Evolutionary conservation across 129 eudicot species (phyloP).

Genomic region (Lactuca saligna): DNA sequence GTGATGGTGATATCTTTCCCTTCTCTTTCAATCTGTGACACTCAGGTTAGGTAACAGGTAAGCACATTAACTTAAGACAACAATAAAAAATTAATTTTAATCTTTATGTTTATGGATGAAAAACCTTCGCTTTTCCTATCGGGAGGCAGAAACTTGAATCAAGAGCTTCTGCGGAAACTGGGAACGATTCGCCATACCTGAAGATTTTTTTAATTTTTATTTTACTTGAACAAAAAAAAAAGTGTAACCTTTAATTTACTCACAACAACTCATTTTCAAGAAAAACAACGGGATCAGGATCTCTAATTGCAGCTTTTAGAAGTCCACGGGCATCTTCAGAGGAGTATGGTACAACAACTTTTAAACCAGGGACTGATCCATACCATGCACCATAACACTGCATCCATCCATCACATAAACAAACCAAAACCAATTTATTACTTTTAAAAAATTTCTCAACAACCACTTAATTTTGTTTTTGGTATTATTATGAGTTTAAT

Average conservation of each 20-base stretch:
- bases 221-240: too few species aligned
- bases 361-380: slow-evolving; percentile 57
- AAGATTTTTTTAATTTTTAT: too few species aligned
- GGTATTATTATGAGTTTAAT: too few species aligned
- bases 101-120: neutral
- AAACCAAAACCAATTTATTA: too few species aligned
- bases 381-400: slow-evolving; percentile 83
- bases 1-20: slow-evolving; percentile 73
- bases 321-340: slow-evolving; percentile 83
- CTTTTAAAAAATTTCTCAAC: neutral
- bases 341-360: slow-evolving; percentile 67
- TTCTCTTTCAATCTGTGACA: slow-evolving; percentile 62
- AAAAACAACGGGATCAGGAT: slow-evolving; percentile 70
- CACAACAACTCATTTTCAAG: slow-evolving; percentile 68
- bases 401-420: slow-evolving; percentile 5
- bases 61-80: neutral
- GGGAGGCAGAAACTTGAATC: slow-evolving; percentile 66
- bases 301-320: slow-evolving; percentile 74
- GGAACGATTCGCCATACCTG: slow-evolving; percentile 74
- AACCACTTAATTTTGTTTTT: neutral
- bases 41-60: neutral
- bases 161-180: slow-evolving; percentile 57
- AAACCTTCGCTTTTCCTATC: slow-evolving; percentile 74
- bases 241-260: too few species aligned
- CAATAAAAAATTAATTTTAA: neutral